Conservation (phyloP, 768 basidiomycete species). For the Psilocybe cubensis region DNA sequence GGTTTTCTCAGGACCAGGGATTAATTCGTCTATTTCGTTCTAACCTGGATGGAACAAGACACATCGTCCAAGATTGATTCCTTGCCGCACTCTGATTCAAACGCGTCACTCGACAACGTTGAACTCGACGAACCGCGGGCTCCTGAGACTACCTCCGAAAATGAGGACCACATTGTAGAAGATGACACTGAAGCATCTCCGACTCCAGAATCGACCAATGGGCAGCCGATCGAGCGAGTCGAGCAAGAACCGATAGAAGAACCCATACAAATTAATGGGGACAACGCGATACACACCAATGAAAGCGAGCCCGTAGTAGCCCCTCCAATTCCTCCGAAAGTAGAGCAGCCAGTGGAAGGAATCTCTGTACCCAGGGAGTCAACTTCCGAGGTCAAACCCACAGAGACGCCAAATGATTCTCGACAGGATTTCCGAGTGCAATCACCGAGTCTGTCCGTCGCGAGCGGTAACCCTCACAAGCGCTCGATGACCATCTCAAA, state of each 20-base stretch:
- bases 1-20: not conserved
- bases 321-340: conserved; percentile 22
- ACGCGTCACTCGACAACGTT: conserved; percentile 10
- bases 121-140: not conserved
- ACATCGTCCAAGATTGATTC: conserved; percentile 12
- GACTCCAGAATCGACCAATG: not conserved
- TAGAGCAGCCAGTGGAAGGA: conserved; percentile 7
- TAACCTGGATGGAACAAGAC: conserved; percentile 22
- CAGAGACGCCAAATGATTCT: conserved; percentile 9
- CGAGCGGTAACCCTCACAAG: conserved; percentile 39
- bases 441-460: conserved; percentile 27
- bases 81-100: conserved; percentile 9
- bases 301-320: conserved; percentile 3
- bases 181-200: conserved; percentile 3
- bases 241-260: conserved; percentile 3
- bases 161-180: conserved; percentile 3
- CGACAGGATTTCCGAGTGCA: conserved; percentile 24
- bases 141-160: not conserved
- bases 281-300: not conserved
- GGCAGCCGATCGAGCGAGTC: not conserved
- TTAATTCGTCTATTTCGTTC: not conserved
- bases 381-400: conserved; percentile 4
- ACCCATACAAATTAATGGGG: conserved; percentile 3
- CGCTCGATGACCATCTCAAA: conserved; percentile 66
- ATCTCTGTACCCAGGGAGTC: not conserved